Evolutionary conservation across 129 eudicot species (phyloP), one percentile per base, ranked within the genome.

Genomic region (Smallanthus sonchifolius): DNA sequence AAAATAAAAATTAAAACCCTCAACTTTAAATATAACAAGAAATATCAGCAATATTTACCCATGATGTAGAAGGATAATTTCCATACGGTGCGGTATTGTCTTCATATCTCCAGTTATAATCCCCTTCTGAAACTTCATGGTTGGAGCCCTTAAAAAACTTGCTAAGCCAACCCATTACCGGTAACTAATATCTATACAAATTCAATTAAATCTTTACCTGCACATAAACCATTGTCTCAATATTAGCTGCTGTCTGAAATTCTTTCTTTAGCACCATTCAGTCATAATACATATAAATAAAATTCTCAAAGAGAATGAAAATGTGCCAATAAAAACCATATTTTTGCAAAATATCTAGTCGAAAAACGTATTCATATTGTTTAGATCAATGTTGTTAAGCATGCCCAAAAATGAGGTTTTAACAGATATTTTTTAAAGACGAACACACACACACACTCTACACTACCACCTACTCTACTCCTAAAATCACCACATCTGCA

Each of bases 121-220:
- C 84, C 20, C 94, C 94, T 77, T 92, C 90, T 44, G 91, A 78
- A 78, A 87, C 83, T 65, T 82, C 89, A 74, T 87, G 91, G 74
- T 76, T 84, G 60, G 96, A 92, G 81, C 94, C 96, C 77, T 89
- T 92, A 71, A 92, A 92, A 85, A 92, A 80, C 81, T 83, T 92
- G 93, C 88, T 89, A 71, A 92, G 87, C 97, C 97, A 92, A 17
- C 97, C 97, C 97, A 92, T 92, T 67, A 69, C 19, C 57, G 54
- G 37, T 55, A 76, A 65, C 78, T 75, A 36, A 36, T 70, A 70
- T 63, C 56, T 78, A 76, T 72, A 73, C 87, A 83, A 68, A 63
- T 69, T 35, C 82, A 84, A 65, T 40, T 47, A 61, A 67, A 51
- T 39, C 44, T 56, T 52, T 65, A 64, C 79, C 94, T 86, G 85